Base-by-base conservation (phyloP, 2,329 filamentous ascomycete genomes). In the Cucurbitaria berberidis region DNA sequence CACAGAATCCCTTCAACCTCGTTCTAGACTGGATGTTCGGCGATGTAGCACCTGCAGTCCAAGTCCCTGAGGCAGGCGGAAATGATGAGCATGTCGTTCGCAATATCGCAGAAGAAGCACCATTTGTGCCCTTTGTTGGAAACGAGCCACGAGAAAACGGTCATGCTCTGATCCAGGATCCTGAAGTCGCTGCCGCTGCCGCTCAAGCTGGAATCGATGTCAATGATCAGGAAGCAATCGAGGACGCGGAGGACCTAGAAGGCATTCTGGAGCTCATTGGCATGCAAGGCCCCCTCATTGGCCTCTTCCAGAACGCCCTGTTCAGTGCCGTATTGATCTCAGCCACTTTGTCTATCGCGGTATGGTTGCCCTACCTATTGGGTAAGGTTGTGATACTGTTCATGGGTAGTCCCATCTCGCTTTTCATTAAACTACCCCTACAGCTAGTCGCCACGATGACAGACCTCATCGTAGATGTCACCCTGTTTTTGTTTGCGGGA, bases 231-330 rank as follows among this genome's bases (percentile, higher is more conserved):
- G 88, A 90, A 62, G 89, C 87, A 9, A 83, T 91, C 36, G 90
- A 93, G 55, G 78, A 97, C 62, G 90, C 90, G 9, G 95, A 99
- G 75, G 95, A 99, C 69, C 86, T 99, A 15, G 95, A 99, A 72
- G 95, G 95, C 0, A 90, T 99, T 46, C 87, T 99, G 80, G 95
- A 99, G 73, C 84, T 99, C 15, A 89, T 99, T 53, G 95, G 95
- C 32, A 96, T 99, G 89, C 91, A 96, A 68, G 95, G 95, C 0
- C 95, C 95, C 0, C 82, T 99, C 3, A 88, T 89, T 13, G 92
- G 91, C 2, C 83, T 99, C 5, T 86, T 98, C 62, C 95, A 99
- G 69, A 99, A 99, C 63, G 92, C 90, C 49, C 87, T 97, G 15
- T 99, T 99, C 75, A 96, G 93, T 71, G 89, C 90, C 7, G 88